phyloP scores from a whole-genome alignment of 2,329 filamentous ascomycete species.

The Teratosphaeria zuluensis region DNA sequence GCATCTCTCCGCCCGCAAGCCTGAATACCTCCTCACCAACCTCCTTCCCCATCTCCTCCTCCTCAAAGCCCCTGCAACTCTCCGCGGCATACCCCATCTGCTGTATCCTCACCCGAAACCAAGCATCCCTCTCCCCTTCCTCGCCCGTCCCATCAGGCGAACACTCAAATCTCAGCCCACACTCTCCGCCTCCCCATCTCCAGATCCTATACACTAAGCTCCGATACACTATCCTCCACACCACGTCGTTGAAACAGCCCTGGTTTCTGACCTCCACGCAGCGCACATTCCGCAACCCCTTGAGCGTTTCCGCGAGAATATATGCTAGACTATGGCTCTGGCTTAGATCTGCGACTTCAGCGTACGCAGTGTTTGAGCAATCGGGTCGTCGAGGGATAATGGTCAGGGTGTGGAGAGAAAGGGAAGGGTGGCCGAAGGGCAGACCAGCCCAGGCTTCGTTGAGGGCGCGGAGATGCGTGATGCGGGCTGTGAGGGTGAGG shows the following conservation, averaged over 20 bases:
- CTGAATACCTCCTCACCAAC: conserved; percentile 20
- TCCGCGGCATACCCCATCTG: background rate
- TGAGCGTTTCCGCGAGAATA: conserved; percentile 27
- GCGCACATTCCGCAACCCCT: conserved; percentile 20
- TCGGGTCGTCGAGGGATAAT: conserved; percentile 24
- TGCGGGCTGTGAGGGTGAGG: conserved; percentile 24
- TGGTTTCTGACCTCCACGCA: conserved; percentile 23
- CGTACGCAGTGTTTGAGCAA: conserved; percentile 17
- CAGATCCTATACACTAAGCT: conserved; percentile 25
- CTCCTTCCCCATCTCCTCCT: conserved; percentile 9
- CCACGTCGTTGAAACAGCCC: conserved; percentile 23
- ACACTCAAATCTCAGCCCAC: conserved; percentile 21
- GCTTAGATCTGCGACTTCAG: conserved; percentile 26
- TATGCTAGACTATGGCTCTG: conserved; percentile 28
- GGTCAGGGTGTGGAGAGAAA: conserved; percentile 23
- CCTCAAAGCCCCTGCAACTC: background rate
- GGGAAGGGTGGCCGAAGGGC: conserved; percentile 23
- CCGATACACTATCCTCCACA: conserved; percentile 27
- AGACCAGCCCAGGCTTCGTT: conserved; percentile 27
- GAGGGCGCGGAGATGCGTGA: conserved; percentile 22
- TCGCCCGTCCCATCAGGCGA: conserved; percentile 4
- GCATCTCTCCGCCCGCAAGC: conserved; percentile 13
- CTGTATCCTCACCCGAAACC: conserved; percentile 9
- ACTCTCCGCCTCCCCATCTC: conserved; percentile 25
- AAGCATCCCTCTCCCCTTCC: conserved; percentile 3